These are phyloP conservation scores for Aspergillus transmontanensis DNA, from an alignment of 2,329 filamentous ascomycete species.

Conservation along the genomic window DNA sequence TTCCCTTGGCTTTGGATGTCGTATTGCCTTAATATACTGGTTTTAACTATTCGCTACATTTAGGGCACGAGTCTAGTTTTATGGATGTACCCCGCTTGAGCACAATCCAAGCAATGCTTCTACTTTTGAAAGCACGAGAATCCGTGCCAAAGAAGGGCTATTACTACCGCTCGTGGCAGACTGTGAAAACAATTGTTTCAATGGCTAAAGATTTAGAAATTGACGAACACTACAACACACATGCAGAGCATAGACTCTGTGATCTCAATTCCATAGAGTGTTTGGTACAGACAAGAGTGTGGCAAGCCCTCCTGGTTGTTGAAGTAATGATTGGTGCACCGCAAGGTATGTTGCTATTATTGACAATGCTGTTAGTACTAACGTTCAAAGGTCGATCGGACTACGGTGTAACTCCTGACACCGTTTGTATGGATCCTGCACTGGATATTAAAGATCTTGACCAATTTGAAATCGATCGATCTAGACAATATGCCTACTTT, in stretches of 20 bases:
- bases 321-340: constrained; percentile 93
- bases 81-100: constrained; percentile 89
- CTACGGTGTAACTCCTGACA: constrained; percentile 71
- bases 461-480: constrained; percentile 73
- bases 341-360: constrained; percentile 66
- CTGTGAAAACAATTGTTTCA: constrained; percentile 83
- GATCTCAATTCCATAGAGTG: constrained; percentile 73
- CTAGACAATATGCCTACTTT: constrained; percentile 82
- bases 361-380: constrained; percentile 10
- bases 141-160: constrained; percentile 91
- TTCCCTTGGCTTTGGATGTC: not conserved
- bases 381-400: constrained; percentile 68
- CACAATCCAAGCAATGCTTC: constrained; percentile 85
- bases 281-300: constrained; percentile 79
- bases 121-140: constrained; percentile 88
- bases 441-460: constrained; percentile 68
- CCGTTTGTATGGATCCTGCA: constrained; percentile 73
- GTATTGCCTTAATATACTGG: constrained; percentile 8
- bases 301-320: constrained; percentile 83
- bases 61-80: constrained; percentile 88
- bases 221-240: constrained; percentile 81
- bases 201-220: constrained; percentile 92
- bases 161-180: constrained; percentile 97
- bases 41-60: constrained; percentile 28
- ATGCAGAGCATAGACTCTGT: constrained; percentile 72